Conservation (phyloP, 2,329 filamentous ascomycete species). For the Venturia oleaginea region DNA sequence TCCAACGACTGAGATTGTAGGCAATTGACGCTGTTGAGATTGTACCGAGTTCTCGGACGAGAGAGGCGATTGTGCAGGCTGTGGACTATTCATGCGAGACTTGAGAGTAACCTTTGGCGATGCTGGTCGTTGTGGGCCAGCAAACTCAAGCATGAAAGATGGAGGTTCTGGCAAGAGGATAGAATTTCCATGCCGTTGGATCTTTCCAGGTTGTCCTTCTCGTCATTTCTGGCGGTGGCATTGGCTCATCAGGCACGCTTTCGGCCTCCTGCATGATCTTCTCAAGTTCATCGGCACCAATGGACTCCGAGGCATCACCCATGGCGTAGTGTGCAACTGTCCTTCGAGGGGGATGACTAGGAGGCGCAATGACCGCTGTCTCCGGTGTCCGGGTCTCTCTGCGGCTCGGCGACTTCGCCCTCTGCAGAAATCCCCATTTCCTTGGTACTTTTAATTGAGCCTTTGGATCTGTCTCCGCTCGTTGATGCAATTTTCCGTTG, state of each 20-base stretch:
- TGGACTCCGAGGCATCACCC: constrained; percentile 38
- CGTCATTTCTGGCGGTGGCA: constrained; percentile 13
- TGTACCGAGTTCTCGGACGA: neutral
- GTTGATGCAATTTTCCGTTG: neutral
- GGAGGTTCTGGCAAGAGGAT: constrained; percentile 31
- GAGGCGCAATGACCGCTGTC: constrained; percentile 29
- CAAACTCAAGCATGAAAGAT: constrained; percentile 22
- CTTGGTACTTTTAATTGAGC: constrained; percentile 29
- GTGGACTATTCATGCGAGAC: neutral
- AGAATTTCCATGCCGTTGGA: constrained; percentile 22
- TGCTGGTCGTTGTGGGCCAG: constrained; percentile 23
- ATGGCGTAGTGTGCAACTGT: constrained; percentile 51
- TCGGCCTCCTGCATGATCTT: constrained; percentile 36
- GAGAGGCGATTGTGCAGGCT: neutral
- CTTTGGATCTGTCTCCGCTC: constrained; percentile 18
- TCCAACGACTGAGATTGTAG: neutral
- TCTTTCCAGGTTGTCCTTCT: neutral
- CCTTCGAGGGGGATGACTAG: constrained; percentile 24
- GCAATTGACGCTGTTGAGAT: neutral
- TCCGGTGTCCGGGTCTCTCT: constrained; percentile 27
- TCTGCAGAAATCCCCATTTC: constrained; percentile 53
- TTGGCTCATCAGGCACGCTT: constrained; percentile 18
- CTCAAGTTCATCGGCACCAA: constrained; percentile 37
- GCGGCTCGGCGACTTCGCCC: constrained; percentile 34
- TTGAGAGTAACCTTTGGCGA: constrained; percentile 30